phyloP scores from a whole-genome alignment of 2,329 filamentous ascomycete genomes.

The Verticillium klebahnii region DNA sequence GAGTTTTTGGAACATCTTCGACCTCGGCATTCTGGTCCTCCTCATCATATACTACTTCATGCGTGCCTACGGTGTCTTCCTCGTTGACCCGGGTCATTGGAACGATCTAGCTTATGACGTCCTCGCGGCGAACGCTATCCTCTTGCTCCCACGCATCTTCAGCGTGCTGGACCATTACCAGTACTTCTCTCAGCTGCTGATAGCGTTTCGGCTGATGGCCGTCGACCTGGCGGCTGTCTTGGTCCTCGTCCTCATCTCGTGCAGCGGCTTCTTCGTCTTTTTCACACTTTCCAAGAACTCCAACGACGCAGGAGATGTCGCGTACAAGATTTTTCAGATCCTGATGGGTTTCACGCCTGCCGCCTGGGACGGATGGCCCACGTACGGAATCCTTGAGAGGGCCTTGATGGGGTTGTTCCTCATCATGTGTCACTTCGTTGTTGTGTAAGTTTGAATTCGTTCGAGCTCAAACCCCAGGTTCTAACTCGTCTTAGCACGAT shows the following conservation, averaged over 20 bases:
- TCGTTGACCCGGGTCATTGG: constrained; percentile 69
- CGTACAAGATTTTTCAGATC: constrained; percentile 88
- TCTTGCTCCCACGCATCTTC: constrained; percentile 87
- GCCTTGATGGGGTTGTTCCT: constrained; percentile 75
- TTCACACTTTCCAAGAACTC: constrained; percentile 77
- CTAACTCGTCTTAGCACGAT: constrained; percentile 56
- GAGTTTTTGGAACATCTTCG: constrained; percentile 97
- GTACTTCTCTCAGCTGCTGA: constrained; percentile 92
- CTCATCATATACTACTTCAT: constrained; percentile 88
- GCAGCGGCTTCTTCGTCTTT: constrained; percentile 93
- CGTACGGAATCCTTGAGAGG: constrained; percentile 75
- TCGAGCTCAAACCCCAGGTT: constrained; percentile 1
- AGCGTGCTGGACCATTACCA: constrained; percentile 91
- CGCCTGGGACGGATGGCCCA: constrained; percentile 72
- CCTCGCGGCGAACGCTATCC: constrained; percentile 83
- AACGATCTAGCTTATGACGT: constrained; percentile 89
- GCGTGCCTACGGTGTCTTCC: constrained; percentile 79
- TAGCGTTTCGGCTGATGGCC: constrained; percentile 92
- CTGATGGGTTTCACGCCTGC: constrained; percentile 95
- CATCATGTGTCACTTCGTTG: constrained; percentile 91
- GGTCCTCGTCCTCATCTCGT: constrained; percentile 77
- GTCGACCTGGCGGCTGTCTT: constrained; percentile 83
- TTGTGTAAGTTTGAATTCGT: constrained; percentile 55
- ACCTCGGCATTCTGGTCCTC: constrained; percentile 81
- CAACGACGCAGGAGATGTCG: constrained; percentile 68